phyloP scores from a whole-genome alignment of 2,329 filamentous ascomycete genomes.

The Aureobasidium uvarum region DNA sequence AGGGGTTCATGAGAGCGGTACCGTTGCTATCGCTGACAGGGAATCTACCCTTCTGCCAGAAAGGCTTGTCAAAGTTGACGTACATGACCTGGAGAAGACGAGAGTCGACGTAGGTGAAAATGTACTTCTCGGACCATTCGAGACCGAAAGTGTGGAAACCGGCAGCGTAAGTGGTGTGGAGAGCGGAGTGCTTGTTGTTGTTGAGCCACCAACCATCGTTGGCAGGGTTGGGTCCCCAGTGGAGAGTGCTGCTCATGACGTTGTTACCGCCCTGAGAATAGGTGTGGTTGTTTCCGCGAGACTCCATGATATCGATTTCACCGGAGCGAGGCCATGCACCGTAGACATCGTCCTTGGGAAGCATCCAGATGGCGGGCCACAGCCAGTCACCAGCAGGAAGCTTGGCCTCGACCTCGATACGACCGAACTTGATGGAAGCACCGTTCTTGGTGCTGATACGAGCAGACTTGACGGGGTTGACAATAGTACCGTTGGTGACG shows the following conservation, averaged over 20 bases:
- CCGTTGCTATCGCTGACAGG: conserved; percentile 39
- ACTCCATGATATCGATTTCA: conserved; percentile 80
- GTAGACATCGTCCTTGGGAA: conserved; percentile 70
- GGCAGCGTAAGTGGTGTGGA: conserved; percentile 70
- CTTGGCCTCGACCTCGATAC: conserved; percentile 75
- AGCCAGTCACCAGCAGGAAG: conserved; percentile 79
- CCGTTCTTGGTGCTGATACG: conserved; percentile 73
- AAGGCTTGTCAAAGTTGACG: conserved; percentile 52
- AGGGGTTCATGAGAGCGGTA: conserved; percentile 41
- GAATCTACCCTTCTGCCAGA: conserved; percentile 44
- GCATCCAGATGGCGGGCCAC: conserved; percentile 91
- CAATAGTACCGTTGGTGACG: conserved; percentile 70
- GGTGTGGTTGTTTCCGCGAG: conserved; percentile 76
- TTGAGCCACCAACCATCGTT: conserved; percentile 83
- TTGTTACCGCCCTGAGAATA: conserved; percentile 78
- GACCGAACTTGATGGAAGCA: conserved; percentile 73
- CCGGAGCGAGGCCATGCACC: conserved; percentile 76
- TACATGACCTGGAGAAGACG: conserved; percentile 78
- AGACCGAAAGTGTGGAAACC: conserved; percentile 75
- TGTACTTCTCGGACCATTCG: conserved; percentile 84
- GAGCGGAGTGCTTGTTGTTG: conserved; percentile 70
- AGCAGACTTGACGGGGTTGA: conserved; percentile 74
- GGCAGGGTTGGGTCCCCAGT: conserved; percentile 72
- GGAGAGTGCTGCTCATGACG: conserved; percentile 72
- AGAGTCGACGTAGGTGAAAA: conserved; percentile 83